phyloP scores from a whole-genome alignment of 306 rosid genomes.

The Alnus rubra region DNA sequence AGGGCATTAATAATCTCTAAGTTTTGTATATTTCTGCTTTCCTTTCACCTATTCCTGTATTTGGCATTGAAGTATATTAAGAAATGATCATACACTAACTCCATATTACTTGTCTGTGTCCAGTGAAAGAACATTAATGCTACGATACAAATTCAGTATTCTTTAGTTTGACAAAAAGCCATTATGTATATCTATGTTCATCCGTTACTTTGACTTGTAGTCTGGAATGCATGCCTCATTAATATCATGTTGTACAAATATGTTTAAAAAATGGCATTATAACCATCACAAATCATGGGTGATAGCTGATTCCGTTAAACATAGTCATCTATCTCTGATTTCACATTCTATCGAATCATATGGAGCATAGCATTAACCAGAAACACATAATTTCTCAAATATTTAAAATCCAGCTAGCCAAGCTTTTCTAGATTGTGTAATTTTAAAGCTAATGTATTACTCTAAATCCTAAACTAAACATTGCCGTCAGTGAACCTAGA shows the following conservation, averaged over 20 bases:
- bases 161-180: not conserved
- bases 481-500: not conserved
- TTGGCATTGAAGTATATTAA: not conserved
- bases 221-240: not conserved
- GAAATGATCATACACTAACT: not conserved
- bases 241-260: not conserved
- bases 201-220: not conserved
- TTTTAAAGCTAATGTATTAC: not conserved
- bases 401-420: not conserved
- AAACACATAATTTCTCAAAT: not conserved
- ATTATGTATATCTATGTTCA: not conserved
- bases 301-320: not conserved
- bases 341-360: not conserved
- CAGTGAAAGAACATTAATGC: not conserved
- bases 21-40: not conserved
- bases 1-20: not conserved
- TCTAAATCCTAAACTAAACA: slow-evolving; percentile 6
- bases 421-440: not conserved
- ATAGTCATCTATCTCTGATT: not conserved
- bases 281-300: not conserved
- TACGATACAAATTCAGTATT: not conserved
- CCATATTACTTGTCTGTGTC: not conserved
- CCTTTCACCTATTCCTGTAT: not conserved
- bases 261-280: not conserved
- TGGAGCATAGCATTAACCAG: not conserved